Conservation (phyloP, 768 basidiomycete genomes). For the Heimioporus sp. region DNA sequence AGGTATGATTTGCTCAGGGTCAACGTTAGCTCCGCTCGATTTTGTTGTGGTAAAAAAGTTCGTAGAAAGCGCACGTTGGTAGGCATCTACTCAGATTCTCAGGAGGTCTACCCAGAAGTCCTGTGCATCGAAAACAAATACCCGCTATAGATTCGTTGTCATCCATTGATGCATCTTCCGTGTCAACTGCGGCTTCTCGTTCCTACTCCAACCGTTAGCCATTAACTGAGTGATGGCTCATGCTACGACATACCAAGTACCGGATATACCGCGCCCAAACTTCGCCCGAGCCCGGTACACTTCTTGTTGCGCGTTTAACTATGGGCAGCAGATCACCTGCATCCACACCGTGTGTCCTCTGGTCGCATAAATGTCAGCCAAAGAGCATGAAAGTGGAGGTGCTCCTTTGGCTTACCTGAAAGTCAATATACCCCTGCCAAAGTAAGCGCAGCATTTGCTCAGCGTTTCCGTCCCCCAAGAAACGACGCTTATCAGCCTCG, state of each 20-base stretch:
- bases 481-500: constrained; percentile 62
- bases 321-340: constrained; percentile 41
- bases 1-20: constrained; percentile 64
- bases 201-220: constrained; percentile 16
- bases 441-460: constrained; percentile 61
- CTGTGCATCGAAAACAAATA: constrained; percentile 1
- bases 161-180: constrained; percentile 19
- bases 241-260: constrained; percentile 49
- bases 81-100: constrained; percentile 44
- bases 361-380: neutral
- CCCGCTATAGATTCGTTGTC: constrained; percentile 26
- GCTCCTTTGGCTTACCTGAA: constrained; percentile 47
- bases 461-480: constrained; percentile 50
- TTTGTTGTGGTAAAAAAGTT: constrained; percentile 44
- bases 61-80: constrained; percentile 52
- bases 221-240: neutral
- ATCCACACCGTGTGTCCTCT: constrained; percentile 39
- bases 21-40: constrained; percentile 26
- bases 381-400: neutral
- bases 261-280: constrained; percentile 79
- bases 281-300: constrained; percentile 74
- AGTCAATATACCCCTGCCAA: constrained; percentile 75
- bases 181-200: constrained; percentile 6
- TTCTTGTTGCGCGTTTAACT: constrained; percentile 60
- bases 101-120: constrained; percentile 1